Evolutionary conservation across 148 eudicot species (phyloP), one percentile per base, ranked within the genome.

Genomic region (Oxyria digyna): DNA sequence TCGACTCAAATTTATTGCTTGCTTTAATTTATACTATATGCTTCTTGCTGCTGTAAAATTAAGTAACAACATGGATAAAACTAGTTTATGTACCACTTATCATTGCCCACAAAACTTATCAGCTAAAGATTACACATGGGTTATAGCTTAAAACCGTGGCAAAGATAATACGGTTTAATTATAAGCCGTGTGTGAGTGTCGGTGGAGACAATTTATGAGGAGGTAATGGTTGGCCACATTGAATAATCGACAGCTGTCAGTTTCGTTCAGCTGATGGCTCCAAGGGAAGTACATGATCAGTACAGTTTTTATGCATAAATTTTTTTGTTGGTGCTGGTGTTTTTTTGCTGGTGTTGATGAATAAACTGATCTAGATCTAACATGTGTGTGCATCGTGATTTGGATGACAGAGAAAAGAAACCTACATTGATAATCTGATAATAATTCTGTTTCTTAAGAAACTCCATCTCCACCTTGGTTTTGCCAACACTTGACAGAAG

Each of bases 401-500:
- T 1, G n/a, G n/a, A n/a, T 21, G 31, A 10, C 0, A 50, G 3
- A 15, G 1, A 18, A 29, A 13, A 52, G 29, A 21, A 35, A 35
- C 38, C 38, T 6, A 35, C 3, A 48, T 6, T 38, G 8, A 35
- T 35, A 38, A 38, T 38, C 9, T 38, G 7, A 13, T 49, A 15
- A 59, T 59, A 59, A 59, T 59, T 59, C 65, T 14, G 37, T 29
- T 59, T 59, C 65, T 27, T 31, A 15, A 21, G 26, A 50, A 50
- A 11, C 20, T 42, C 27, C 17, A n/a, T 3, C 1, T 24, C n/a
- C n/a, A 12, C 29, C 62, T 52, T 52, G 62, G 62, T 21, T 52
- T 52, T 23, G 62, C 37, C 37, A 59, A 59, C 65, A 59, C 65
- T 59, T 59, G 65, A 29, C 65, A 59, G 65, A 6, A 31, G 23